Percentiles rank a stretch among this genome's conserved stretches.
These are phyloP conservation scores for Pogostemon cablin DNA, from an alignment of 257 asterid species.

Conservation along the genomic window DNA sequence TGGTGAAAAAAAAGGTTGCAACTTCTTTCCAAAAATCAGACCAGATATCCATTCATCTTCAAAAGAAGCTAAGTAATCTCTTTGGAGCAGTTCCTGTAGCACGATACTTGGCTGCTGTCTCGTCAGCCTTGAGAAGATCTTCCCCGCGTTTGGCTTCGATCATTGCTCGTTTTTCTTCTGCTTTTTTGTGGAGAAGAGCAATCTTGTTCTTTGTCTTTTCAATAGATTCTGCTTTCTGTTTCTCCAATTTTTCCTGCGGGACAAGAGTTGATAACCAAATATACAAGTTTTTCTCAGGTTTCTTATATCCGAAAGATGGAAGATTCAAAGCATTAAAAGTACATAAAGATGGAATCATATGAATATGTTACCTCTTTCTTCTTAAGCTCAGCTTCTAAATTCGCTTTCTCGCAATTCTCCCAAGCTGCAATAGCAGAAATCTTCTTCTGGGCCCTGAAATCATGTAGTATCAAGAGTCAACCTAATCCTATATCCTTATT, in stretches of 20 bases:
- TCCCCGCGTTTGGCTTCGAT: slow-evolving; percentile 84
- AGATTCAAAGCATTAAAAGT: neutral
- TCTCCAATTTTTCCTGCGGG: slow-evolving; percentile 78
- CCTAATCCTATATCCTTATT: neutral
- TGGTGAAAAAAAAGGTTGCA: slow-evolving; percentile 32
- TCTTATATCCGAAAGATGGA: neutral
- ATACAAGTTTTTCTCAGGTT: neutral
- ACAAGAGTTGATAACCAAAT: neutral
- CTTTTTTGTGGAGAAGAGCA: slow-evolving; percentile 73
- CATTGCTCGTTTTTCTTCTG: slow-evolving; percentile 82
- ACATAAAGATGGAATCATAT: neutral
- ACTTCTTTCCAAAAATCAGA: slow-evolving; percentile 31
- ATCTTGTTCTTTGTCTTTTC: slow-evolving; percentile 87
- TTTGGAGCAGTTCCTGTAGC: slow-evolving; percentile 92
- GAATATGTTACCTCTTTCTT: slow-evolving; percentile 66
- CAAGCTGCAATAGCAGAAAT: slow-evolving; percentile 67
- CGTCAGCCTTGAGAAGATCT: slow-evolving; percentile 91
- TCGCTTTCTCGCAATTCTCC: slow-evolving; percentile 96
- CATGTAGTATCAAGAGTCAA: neutral
- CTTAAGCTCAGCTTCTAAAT: slow-evolving; percentile 81
- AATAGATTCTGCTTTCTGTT: slow-evolving; percentile 74
- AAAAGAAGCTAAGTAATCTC: slow-evolving; percentile 75
- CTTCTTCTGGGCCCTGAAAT: slow-evolving; percentile 78
- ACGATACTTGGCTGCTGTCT: slow-evolving; percentile 72
- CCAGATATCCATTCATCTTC: slow-evolving; percentile 38